Evolutionary conservation across 2,329 filamentous ascomycete species (phyloP).

Genomic region (Scytalidium lignicola): DNA sequence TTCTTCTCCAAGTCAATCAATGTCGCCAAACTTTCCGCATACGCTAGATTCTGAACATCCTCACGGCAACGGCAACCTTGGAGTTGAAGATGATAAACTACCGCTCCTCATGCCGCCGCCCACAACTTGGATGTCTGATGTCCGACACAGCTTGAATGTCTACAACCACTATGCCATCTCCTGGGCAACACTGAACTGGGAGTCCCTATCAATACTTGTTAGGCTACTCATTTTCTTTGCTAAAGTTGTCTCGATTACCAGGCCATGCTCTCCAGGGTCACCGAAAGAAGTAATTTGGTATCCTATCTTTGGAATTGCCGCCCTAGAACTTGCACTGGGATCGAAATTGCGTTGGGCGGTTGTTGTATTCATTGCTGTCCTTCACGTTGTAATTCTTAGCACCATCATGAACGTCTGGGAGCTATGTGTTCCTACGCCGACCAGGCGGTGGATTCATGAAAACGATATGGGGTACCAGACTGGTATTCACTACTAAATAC

Average conservation of each 20-base stretch:
- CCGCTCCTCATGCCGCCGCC: conserved; percentile 37
- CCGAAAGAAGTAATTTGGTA: conserved; percentile 60
- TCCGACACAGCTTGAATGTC: conserved; percentile 22
- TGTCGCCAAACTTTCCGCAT: conserved; percentile 13
- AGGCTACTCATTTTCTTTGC: conserved; percentile 60
- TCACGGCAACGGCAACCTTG: background rate
- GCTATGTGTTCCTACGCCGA: background rate
- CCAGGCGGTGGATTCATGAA: background rate
- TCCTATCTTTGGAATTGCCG: conserved; percentile 64
- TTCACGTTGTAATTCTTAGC: conserved; percentile 42
- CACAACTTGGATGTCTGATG: conserved; percentile 25
- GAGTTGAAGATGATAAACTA: conserved; percentile 1
- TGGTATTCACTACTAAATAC: background rate
- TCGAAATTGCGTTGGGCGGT: conserved; percentile 29
- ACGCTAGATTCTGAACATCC: conserved; percentile 12
- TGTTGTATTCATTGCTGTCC: conserved; percentile 35
- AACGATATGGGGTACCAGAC: background rate
- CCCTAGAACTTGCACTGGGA: conserved; percentile 53
- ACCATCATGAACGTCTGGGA: conserved; percentile 27
- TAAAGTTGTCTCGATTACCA: conserved; percentile 62
- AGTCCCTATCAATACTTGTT: conserved; percentile 32
- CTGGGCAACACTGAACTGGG: conserved; percentile 26
- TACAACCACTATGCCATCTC: conserved; percentile 31
- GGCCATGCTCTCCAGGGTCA: conserved; percentile 68
- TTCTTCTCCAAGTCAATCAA: conserved; percentile 13